Conservation (phyloP, 2,329 filamentous ascomycete species). For the Lanzia echinophila region DNA sequence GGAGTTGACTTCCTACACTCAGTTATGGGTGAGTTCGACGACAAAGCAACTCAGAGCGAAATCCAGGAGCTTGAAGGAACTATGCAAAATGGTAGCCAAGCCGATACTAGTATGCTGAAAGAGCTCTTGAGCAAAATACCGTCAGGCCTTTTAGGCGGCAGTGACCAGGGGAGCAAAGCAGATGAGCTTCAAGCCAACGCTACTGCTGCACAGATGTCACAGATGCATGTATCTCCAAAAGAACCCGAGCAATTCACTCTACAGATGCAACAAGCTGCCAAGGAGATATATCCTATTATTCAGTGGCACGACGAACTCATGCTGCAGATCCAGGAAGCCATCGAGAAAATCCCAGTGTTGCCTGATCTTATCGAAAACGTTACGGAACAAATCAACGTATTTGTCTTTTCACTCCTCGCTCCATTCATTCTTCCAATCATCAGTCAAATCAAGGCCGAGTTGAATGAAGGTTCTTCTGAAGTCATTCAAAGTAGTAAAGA, state of each 20-base stretch:
- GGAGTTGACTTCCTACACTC: slow-evolving; percentile 92
- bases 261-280: slow-evolving; percentile 67
- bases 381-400: slow-evolving; percentile 79
- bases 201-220: slow-evolving; percentile 66
- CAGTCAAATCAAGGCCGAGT: slow-evolving; percentile 77
- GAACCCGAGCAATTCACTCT: slow-evolving; percentile 77
- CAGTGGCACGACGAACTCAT: slow-evolving; percentile 87
- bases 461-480: slow-evolving; percentile 77
- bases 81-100: slow-evolving; percentile 56
- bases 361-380: slow-evolving; percentile 81
- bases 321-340: slow-evolving; percentile 67
- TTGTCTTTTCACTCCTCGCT: slow-evolving; percentile 86
- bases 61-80: slow-evolving; percentile 83
- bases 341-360: slow-evolving; percentile 79
- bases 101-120: slow-evolving; percentile 68
- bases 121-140: slow-evolving; percentile 78
- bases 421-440: slow-evolving; percentile 84
- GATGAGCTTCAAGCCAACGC: slow-evolving; percentile 75
- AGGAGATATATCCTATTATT: slow-evolving; percentile 81
- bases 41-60: slow-evolving; percentile 88
- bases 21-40: slow-evolving; percentile 71
- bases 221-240: slow-evolving; percentile 65
- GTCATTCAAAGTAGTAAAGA: slow-evolving; percentile 79
- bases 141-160: slow-evolving; percentile 68
- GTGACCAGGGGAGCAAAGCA: slow-evolving; percentile 67